Base-by-base conservation (phyloP, 148 eudicot genomes). In the Camellia japonica region DNA sequence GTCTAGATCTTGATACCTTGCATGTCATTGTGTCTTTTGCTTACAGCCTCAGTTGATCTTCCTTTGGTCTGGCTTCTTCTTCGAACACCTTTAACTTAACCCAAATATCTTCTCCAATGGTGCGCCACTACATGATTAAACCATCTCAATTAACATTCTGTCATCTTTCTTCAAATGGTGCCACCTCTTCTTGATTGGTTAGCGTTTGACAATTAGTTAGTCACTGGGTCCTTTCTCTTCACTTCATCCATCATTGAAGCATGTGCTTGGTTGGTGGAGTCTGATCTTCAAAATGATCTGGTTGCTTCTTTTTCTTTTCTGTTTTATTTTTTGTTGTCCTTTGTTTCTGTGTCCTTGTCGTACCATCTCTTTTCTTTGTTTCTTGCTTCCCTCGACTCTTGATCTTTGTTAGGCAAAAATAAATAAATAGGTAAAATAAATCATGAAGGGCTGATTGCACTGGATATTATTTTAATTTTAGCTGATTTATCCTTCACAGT, bases 401-500 rank as follows among this genome's bases (percentile, higher is more conserved):
- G 59, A 55, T 55, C 12, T 55, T 6, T 2, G 1, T 55, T 13
- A 55, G 3, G 14, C 59, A 55, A 12, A 8, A 12, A 13, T 49
- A 49, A 49, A 49, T 49, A 49, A 49, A 49, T 49, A 49, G 52
- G 7, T 49, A 49, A 49, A 30, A 49, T 49, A 49, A 7, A 49
- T 49, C 6, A 49, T 49, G 52, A 49, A 49, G 52, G 7, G 7
- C 52, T 49, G 5, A 49, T 49, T 49, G 52, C 52, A 4, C 52
- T 49, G 52, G 52, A 49, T 49, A 49, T 49, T 5, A 4, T 49
- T 0, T 55, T 18, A 60, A 60, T 60, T 68, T 4, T 68, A 68
- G 51, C 72, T 68, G 72, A 51, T 41, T 68, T 68, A 51, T 42
- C 72, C 72, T 68, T 38, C 42, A 38, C n/a, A 67, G 70, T 42